Evolutionary conservation across 768 basidiomycete species (phyloP).

Genomic region (Tricholoma sp.): DNA sequence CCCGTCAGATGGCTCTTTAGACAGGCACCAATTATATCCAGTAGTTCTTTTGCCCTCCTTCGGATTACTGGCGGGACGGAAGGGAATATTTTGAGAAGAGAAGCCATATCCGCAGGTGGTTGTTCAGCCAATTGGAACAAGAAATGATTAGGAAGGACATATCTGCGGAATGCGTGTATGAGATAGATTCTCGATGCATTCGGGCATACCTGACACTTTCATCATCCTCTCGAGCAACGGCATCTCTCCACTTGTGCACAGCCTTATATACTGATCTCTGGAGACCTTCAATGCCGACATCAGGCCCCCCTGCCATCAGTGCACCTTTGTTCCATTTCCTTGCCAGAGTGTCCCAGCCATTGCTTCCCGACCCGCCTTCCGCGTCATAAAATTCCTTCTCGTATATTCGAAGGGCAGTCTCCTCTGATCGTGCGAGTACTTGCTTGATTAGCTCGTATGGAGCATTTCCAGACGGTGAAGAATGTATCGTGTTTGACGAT

Average conservation of each 20-base stretch:
- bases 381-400: constrained; percentile 66
- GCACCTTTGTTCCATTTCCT: constrained; percentile 77
- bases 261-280: constrained; percentile 62
- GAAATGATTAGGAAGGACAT: constrained; percentile 70
- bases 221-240: constrained; percentile 73
- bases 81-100: constrained; percentile 54
- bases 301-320: constrained; percentile 35
- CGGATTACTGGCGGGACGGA: constrained; percentile 61
- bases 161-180: constrained; percentile 34
- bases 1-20: constrained; percentile 30
- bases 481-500: constrained; percentile 17
- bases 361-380: constrained; percentile 55
- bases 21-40: constrained; percentile 53
- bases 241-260: constrained; percentile 83
- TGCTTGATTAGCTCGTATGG: constrained; percentile 46
- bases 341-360: constrained; percentile 75
- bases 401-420: constrained; percentile 72
- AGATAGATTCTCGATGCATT: not conserved
- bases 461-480: constrained; percentile 14
- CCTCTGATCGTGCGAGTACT: constrained; percentile 67
- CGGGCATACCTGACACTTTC: constrained; percentile 69
- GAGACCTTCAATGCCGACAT: constrained; percentile 32
- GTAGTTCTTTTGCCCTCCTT: constrained; percentile 55
- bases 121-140: constrained; percentile 71
- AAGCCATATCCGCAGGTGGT: constrained; percentile 60